Evolutionary conservation across 306 rosid species (phyloP).

Genomic region (Quercus ilex): DNA sequence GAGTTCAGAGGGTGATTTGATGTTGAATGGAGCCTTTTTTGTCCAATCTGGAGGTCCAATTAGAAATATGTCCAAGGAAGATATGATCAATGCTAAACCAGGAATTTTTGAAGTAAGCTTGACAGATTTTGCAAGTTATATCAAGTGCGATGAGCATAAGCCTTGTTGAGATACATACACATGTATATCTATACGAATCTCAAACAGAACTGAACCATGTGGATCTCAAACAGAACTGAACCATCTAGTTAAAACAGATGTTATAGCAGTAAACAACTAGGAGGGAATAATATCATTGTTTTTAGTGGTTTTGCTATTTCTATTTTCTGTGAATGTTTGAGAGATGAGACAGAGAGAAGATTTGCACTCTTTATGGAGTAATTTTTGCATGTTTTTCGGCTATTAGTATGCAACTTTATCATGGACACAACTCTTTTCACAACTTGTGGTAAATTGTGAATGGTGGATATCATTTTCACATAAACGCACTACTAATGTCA

Average conservation of each 20-base stretch:
- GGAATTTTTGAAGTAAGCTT: constrained; percentile 33
- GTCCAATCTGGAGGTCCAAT: constrained; percentile 30
- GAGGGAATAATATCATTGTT: background rate
- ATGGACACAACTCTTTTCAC: no score
- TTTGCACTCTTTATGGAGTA: background rate
- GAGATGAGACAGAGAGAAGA: background rate
- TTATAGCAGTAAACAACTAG: background rate
- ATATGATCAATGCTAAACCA: constrained; percentile 26
- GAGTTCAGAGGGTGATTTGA: constrained; percentile 48
- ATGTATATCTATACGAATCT: background rate
- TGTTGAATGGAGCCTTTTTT: constrained; percentile 51
- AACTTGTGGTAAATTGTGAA: no score
- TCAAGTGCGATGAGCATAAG: constrained; percentile 30
- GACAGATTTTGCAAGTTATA: constrained; percentile 44
- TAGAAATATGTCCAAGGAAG: background rate
- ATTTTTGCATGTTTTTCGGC: background rate
- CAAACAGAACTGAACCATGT: background rate
- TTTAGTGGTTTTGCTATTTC: background rate
- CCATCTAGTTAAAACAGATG: background rate
- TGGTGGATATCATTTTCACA: no score
- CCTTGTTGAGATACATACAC: constrained; percentile 26
- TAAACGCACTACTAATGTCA: no score
- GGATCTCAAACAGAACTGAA: no score
- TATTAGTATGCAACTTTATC: background rate
- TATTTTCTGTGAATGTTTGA: background rate